Percentiles rank a stretch among this genome's conserved stretches.
Evolutionary conservation across 108 stramenopile species (phyloP).

Genomic region (Nitzschia sp.): DNA sequence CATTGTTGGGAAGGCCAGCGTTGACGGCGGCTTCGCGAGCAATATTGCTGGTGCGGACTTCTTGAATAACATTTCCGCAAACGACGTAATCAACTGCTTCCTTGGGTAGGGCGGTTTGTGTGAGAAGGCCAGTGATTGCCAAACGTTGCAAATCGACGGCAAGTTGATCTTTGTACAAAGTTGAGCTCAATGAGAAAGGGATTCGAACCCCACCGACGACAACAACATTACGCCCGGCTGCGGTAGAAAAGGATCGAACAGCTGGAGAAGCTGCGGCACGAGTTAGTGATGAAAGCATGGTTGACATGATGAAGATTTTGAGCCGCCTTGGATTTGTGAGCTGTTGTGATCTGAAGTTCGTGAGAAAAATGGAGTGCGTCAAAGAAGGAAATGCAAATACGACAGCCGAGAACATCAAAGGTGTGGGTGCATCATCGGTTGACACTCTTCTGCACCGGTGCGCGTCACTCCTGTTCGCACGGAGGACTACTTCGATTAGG

Average conservation of each 20-base stretch:
- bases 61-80: constrained; percentile 94
- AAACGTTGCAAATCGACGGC: constrained; percentile 95
- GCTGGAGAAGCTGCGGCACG: background rate
- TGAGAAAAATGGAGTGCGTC: background rate
- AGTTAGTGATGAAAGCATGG: background rate
- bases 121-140: constrained; percentile 89
- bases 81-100: constrained; percentile 89
- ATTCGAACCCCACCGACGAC: constrained; percentile 94
- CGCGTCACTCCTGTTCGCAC: background rate
- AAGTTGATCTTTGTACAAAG: constrained; percentile 91
- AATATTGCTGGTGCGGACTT: constrained; percentile 92
- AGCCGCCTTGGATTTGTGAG: too few relatives aligned
- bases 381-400: constrained; percentile 1
- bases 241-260: background rate
- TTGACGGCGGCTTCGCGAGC: constrained; percentile 94
- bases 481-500: too few relatives aligned
- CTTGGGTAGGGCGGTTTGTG: constrained; percentile 91
- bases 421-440: constrained; percentile 4
- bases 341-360: background rate
- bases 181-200: constrained; percentile 90
- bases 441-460: background rate
- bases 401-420: background rate
- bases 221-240: constrained; percentile 63
- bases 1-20: constrained; percentile 87
- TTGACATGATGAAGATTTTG: background rate